Evolutionary conservation across 1,284 basidiomycete species (phyloP).

Genomic region (Taiwanofungus camphoratus): DNA sequence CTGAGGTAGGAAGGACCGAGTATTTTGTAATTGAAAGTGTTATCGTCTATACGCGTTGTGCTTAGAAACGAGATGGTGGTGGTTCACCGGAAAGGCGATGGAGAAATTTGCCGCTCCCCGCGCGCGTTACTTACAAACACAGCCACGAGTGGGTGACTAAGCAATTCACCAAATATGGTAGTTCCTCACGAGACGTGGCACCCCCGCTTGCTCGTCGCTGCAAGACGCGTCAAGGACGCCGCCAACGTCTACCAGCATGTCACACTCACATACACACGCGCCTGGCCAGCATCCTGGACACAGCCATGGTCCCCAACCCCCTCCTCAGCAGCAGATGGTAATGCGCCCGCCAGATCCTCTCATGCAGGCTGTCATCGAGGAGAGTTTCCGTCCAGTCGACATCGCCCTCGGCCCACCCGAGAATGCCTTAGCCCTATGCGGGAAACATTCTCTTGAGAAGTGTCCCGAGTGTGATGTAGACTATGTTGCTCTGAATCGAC

Average conservation of each 20-base stretch:
- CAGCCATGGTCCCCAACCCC: constrained; percentile 32
- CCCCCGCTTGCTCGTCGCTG: background rate
- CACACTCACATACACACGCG: constrained; percentile 29
- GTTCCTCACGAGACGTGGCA: background rate
- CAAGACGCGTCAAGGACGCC: background rate
- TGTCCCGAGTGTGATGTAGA: constrained; percentile 70
- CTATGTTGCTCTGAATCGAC: constrained; percentile 64
- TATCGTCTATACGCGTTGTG: constrained; percentile 29
- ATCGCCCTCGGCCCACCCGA: constrained; percentile 51
- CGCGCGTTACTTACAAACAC: constrained; percentile 21
- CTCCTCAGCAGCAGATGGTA: constrained; percentile 32
- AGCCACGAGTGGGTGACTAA: constrained; percentile 14
- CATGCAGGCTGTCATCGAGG: constrained; percentile 70
- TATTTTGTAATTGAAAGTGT: constrained; percentile 21
- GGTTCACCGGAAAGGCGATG: constrained; percentile 34
- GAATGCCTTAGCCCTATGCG: constrained; percentile 50
- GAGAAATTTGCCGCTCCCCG: constrained; percentile 21
- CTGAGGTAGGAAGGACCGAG: constrained; percentile 22
- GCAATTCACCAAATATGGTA: constrained; percentile 4
- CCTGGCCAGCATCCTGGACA: constrained; percentile 30
- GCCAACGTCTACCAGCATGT: constrained; percentile 17
- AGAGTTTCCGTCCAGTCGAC: constrained; percentile 57
- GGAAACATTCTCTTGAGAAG: constrained; percentile 58
- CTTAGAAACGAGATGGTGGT: constrained; percentile 28
- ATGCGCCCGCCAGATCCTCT: constrained; percentile 57